Percentiles rank a stretch among this genome's conserved stretches.
These are phyloP conservation scores for Lodderomyces jiufengensis DNA, from an alignment of 1,139 yeast species.

Conservation along the genomic window DNA sequence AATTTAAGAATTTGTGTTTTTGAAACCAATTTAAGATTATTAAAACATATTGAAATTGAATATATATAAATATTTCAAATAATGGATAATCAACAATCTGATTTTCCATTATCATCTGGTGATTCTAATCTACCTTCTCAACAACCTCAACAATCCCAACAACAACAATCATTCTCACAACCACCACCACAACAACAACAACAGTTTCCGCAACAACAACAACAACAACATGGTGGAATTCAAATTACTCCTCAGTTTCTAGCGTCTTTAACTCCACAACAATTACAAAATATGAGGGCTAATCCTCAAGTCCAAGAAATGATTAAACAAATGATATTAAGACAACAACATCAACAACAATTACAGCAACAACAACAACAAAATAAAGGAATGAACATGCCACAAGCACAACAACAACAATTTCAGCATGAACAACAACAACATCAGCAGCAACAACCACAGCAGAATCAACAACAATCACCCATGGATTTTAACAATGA, in stretches of 20 bases:
- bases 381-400: constrained; percentile 1
- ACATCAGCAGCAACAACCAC: constrained; percentile 12
- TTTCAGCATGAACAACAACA: constrained; percentile 22
- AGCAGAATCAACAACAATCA: constrained; percentile 3
- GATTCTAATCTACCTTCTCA: no score
- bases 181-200: constrained; percentile 1
- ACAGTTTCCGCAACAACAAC: constrained; percentile 1
- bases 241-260: constrained; percentile 34
- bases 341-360: constrained; percentile 38
- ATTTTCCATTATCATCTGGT: no score
- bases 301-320: constrained; percentile 46
- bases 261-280: constrained; percentile 43
- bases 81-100: no score
- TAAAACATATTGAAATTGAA: no score
- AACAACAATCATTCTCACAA: background rate
- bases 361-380: constrained; percentile 32
- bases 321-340: constrained; percentile 24
- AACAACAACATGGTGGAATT: constrained; percentile 4
- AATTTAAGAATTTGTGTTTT: no score
- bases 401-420: constrained; percentile 15
- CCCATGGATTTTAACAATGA: background rate
- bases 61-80: no score
- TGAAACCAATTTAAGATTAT: no score
- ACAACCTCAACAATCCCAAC: no score
- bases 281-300: constrained; percentile 45